A percentile compares a stretch with the other conserved stretches of the same genome.
Conservation (phyloP, 2,329 filamentous ascomycete genomes). For the Cladosporium sp. region DNA sequence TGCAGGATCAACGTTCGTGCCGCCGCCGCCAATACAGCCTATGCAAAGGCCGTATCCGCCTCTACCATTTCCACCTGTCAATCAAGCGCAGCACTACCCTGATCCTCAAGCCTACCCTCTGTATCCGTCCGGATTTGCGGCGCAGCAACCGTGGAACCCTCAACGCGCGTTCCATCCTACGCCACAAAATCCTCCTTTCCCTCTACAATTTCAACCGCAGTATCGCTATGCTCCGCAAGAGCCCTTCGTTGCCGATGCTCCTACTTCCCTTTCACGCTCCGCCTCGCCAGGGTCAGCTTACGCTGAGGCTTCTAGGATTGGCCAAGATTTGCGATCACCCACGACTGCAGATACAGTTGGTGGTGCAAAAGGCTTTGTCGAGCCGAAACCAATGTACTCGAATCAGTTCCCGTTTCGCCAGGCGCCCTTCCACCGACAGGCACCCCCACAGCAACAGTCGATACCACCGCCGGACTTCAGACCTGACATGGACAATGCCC, state of each 20-base stretch:
- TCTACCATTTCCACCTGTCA: slow-evolving; percentile 24
- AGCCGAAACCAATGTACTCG: not conserved
- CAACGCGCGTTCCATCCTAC: slow-evolving; percentile 17
- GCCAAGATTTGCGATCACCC: slow-evolving; percentile 4
- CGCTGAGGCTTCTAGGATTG: not conserved
- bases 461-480: slow-evolving; percentile 20
- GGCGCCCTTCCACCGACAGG: slow-evolving; percentile 1
- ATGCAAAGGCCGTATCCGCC: slow-evolving; percentile 19
- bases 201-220: slow-evolving; percentile 12
- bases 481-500: slow-evolving; percentile 24
- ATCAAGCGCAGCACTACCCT: slow-evolving; percentile 26
- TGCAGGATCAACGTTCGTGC: slow-evolving; percentile 16
- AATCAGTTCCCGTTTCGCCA: slow-evolving; percentile 8
- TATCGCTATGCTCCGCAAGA: slow-evolving; percentile 27
- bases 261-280: slow-evolving; percentile 4
- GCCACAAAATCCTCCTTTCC: slow-evolving; percentile 1
- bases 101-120: slow-evolving; percentile 16
- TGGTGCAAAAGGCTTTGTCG: not conserved
- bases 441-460: slow-evolving; percentile 2
- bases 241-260: slow-evolving; percentile 14
- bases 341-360: not conserved
- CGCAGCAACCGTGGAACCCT: slow-evolving; percentile 16
- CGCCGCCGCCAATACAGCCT: slow-evolving; percentile 14
- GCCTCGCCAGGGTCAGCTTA: slow-evolving; percentile 8
- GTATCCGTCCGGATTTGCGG: slow-evolving; percentile 11